Base-by-base conservation (phyloP, 495 filamentous ascomycete genomes). In the Lasiosphaeria ovina region DNA sequence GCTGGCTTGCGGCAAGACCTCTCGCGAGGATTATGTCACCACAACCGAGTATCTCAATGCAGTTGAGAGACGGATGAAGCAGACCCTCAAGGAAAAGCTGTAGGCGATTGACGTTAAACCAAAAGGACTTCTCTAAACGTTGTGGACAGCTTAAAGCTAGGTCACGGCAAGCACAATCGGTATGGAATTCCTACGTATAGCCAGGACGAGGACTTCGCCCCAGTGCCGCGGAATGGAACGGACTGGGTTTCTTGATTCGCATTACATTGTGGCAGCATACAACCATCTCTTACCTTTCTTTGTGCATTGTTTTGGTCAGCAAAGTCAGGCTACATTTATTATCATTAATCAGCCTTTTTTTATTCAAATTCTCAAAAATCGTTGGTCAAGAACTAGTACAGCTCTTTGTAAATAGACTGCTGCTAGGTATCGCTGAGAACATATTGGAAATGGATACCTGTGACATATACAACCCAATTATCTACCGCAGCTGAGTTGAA, bases 41-140 rank as follows among this genome's bases (percentile, higher is more conserved):
- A 98, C 94, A 56, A 81, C 75, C 60, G 90, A 92, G 77, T 97
- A 96, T 79, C 72, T 97, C 74, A 82, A 87, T 67, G 93, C 93
- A 9, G 91, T 98, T 54, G 93, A 96, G 86, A 84, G 83, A 74
- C 77, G 91, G 71, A 76, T 98, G 74, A 91, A 90, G 85, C 73
- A 68, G 53, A 69, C 66, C 48, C 74, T 85, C 57, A 81, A 81
- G 71, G 76, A 80, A 72, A 84, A 82, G 76, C 69, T 77, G 63
- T 81, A 75, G 11, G 5, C 6, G 12, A 47, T 24, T 24, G 24
- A 24, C 24, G 24, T 24, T 24, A 2, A 69, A 61, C 51, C 5
- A 66, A 9, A 16, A 14, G 12, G 2, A 0, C 32, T 17, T 9
- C 16, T 24, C 48, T 24, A 6, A 9, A 9, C 14, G 16, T 7